Base-by-base conservation (phyloP, 164 flowering plant genomes). In the Magnolia changhungtana region DNA sequence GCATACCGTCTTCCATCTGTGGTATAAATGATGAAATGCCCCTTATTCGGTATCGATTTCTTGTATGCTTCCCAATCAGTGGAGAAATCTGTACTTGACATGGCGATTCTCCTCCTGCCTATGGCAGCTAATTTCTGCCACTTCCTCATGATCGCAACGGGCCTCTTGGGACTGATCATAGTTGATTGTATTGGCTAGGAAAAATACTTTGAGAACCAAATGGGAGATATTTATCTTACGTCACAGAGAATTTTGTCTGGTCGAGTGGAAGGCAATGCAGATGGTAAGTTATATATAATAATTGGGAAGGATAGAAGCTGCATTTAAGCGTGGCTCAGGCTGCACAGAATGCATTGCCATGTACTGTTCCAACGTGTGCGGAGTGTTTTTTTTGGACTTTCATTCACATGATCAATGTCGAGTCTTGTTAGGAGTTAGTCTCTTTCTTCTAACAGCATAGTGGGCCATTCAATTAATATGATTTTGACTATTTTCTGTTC, bases 21-120 rank as follows among this genome's bases (percentile, higher is more conserved):
- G 1, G 87, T 78, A 72, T 85, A 83, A 37, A 85, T 79, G 59
- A 80, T 83, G 77, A 83, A 85, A 67, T 78, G 79, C n/a, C 83
- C 82, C 66, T 75, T 72, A 3, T 66, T 31, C 0, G 75, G 63
- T 20, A 50, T 18, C 16, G 37, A 3, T 14, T 29, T 69, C 29
- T 18, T 69, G 52, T 72, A 29, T 18, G 8, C 3, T 8, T 59
- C 58, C 2, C 21, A 19, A 45, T 65, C 29, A n/a, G 8, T 31
- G 8, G 4, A 49, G 8, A 24, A 52, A 10, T 20, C 11, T 59
- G 37, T 2, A 7, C 65, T 52, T 2, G 66, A 27, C 1, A n/a
- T 23, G 45, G 76, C 50, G 52, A 77, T 83, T 67, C 81, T 76
- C 70, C 75, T 78, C 58, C 76, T 72, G 10, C 72, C 72, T 11